Base-by-base conservation (phyloP, 352 stramenopile genomes). In the Phytopythium montanum region DNA sequence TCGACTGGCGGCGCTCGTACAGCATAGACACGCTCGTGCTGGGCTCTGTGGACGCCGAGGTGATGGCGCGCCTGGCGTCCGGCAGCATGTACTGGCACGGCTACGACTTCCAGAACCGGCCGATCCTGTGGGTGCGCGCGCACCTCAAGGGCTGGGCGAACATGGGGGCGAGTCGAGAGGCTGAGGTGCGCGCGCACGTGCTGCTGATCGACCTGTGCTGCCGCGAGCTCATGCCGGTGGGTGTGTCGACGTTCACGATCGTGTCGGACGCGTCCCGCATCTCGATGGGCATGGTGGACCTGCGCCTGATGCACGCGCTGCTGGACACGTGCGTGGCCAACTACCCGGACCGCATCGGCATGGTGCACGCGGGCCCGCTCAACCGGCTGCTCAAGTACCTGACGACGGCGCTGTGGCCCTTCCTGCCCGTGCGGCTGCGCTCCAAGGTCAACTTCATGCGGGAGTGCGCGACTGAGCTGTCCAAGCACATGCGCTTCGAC, bases 51-150 rank as follows among this genome's bases (percentile, higher is more conserved):
- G 50, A 56, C 21, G 31, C 19, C 29, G 67, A 85, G 4, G 73
- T 87, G 6, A 67, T 74, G 23, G 21, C 46, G 0, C 77, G 85
- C 26, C 58, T 89, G n/a, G 48, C 39, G 31, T 79, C 66, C 1
- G 77, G 75, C 5, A 85, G 65, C 31, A 86, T 89, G 73, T 89
- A 89, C 57, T 89, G 79, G 79, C 83, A 84, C 52, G 79, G 79
- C 31, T 89, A 87, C 61, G 79, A 89, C 60, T 84, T 77, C 46
- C 61, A 83, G 58, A 81, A 87, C 55, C 75, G 77, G 6, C 79
- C 79, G 18, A 84, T 89, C 60, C 65, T 89, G 31, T 89, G 77
- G 79, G 78, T 87, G 29, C 79, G 79, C 28, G 72, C 77, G 2
- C 72, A 70, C 21, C 55, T 84, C n/a, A 89, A 89, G 39, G 65